Conservation (phyloP, 192 early-diverging fungal genomes). For the Haplosporangium gracile region DNA sequence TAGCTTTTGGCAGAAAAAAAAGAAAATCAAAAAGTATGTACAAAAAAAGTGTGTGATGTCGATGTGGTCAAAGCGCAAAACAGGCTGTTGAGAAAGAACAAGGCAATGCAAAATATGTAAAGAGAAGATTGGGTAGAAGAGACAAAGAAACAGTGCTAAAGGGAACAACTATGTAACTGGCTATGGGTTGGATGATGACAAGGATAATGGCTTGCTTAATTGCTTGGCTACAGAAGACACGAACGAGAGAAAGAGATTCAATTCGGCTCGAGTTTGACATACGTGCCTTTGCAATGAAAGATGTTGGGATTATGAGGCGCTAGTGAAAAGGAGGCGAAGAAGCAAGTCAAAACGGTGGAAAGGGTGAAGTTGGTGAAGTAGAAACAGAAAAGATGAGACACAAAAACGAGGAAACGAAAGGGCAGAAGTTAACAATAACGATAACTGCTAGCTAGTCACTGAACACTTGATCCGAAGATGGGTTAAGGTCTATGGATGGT, state of each 20-base stretch:
- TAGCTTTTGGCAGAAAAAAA: background rate
- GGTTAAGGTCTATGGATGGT: no score
- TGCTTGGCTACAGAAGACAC: background rate
- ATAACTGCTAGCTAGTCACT: no score
- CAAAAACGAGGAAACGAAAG: no score
- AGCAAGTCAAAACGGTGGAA: background rate
- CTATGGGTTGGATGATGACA: background rate
- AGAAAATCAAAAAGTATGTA: background rate
- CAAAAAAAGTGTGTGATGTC: conserved; percentile 4
- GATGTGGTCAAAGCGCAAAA: background rate
- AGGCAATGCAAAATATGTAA: background rate
- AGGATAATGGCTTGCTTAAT: no score
- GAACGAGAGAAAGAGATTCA: conserved; percentile 15
- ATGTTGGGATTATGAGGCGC: background rate
- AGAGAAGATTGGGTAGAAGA: background rate
- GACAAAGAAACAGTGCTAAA: background rate
- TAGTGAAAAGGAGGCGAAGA: background rate
- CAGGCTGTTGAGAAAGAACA: background rate
- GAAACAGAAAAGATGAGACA: no score
- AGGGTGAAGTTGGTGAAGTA: background rate
- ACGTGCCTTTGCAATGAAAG: background rate
- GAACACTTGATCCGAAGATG: no score
- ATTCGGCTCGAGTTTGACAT: background rate
- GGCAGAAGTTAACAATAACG: no score
- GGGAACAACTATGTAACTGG: background rate